Evolutionary conservation across 148 eudicot species (phyloP).

Genomic region (Rhododendron ovatum): DNA sequence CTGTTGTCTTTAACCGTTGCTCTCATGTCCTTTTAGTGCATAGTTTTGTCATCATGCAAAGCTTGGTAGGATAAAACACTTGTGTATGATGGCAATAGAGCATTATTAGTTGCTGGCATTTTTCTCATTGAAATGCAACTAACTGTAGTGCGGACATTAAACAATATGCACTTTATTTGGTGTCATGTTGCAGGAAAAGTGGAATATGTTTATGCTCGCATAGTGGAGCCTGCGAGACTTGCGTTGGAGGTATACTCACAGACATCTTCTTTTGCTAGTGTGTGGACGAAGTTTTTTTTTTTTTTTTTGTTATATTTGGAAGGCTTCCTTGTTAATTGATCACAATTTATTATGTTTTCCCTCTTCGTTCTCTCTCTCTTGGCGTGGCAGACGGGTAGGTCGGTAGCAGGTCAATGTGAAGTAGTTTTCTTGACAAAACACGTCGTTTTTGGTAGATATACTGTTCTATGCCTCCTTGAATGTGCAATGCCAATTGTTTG

Average conservation of each 20-base stretch:
- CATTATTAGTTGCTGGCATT: not conserved
- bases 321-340: not conserved
- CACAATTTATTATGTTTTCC: not conserved
- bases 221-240: constrained; percentile 76
- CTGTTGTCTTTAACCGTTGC: not conserved
- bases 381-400: not conserved
- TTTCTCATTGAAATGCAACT: not conserved
- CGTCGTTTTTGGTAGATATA: not conserved
- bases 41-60: not conserved
- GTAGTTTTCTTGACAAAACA: not conserved
- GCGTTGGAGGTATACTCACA: constrained; percentile 64
- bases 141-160: not conserved
- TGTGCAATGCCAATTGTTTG: not conserved
- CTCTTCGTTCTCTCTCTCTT: not conserved
- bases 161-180: constrained; percentile 7
- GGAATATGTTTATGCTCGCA: constrained; percentile 71
- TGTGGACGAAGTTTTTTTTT: not conserved
- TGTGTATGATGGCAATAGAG: not conserved
- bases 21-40: not conserved
- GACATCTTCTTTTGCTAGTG: not conserved
- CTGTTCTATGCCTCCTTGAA: not conserved
- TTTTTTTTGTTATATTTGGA: not conserved
- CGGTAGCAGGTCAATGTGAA: not conserved
- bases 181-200: constrained; percentile 66
- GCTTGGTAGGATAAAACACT: not conserved